These are phyloP conservation scores for Botryotinia narcissicola DNA, from an alignment of 2,329 filamentous ascomycete genomes.

Conservation along the genomic window DNA sequence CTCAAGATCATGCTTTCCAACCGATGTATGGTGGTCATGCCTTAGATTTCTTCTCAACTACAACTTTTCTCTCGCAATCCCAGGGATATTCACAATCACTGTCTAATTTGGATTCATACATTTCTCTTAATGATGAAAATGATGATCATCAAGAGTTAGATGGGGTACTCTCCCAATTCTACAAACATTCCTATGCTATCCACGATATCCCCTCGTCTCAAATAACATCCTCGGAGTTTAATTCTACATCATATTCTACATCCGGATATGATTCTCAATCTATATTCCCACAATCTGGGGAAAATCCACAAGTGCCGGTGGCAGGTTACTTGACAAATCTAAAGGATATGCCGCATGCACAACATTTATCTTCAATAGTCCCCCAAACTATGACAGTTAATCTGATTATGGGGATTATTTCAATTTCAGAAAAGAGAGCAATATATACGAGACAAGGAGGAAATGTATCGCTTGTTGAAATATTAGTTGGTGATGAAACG, in stretches of 20 bases:
- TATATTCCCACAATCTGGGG: slow-evolving; percentile 22
- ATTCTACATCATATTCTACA: slow-evolving; percentile 39
- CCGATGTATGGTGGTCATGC: slow-evolving; percentile 36
- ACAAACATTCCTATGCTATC: slow-evolving; percentile 72
- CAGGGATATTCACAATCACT: not conserved
- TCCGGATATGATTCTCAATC: slow-evolving; percentile 30
- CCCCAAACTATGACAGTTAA: slow-evolving; percentile 83
- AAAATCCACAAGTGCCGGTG: slow-evolving; percentile 31
- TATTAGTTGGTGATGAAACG: slow-evolving; percentile 84
- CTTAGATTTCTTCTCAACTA: slow-evolving; percentile 49
- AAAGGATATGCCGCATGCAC: slow-evolving; percentile 65
- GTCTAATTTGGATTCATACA: not conserved
- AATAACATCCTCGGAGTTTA: slow-evolving; percentile 43
- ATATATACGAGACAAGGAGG: slow-evolving; percentile 65
- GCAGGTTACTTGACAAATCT: slow-evolving; percentile 57
- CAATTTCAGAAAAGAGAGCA: slow-evolving; percentile 54
- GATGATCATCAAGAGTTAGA: slow-evolving; percentile 25
- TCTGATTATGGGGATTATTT: slow-evolving; percentile 76
- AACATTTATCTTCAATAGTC: slow-evolving; percentile 61
- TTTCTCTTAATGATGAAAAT: slow-evolving; percentile 11
- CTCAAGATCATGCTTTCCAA: slow-evolving; percentile 46
- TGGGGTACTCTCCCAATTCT: slow-evolving; percentile 60
- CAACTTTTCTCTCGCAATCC: slow-evolving; percentile 25
- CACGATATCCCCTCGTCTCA: slow-evolving; percentile 66
- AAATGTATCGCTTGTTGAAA: slow-evolving; percentile 66